Evolutionary conservation across 2,329 filamentous ascomycete genomes (phyloP).

Genomic region (Calonectria pseudoreteaudii): DNA sequence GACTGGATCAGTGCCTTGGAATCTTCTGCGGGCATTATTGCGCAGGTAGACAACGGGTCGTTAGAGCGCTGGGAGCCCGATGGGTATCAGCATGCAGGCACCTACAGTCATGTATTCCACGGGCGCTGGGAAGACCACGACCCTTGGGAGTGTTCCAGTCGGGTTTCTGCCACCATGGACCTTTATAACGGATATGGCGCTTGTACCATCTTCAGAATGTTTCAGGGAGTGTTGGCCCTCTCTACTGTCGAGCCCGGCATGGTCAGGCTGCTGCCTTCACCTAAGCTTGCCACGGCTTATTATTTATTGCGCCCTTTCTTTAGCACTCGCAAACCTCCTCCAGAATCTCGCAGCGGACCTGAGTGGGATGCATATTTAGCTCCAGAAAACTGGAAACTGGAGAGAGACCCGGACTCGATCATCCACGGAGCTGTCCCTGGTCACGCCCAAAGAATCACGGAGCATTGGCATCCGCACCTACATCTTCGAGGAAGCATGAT

Average conservation of each 20-base stretch:
- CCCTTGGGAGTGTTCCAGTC: conserved; percentile 66
- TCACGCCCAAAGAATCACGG: conserved; percentile 68
- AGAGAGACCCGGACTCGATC: conserved; percentile 64
- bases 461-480: conserved; percentile 69
- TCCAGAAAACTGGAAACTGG: conserved; percentile 58
- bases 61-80: conserved; percentile 78
- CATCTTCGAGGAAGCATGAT: conserved; percentile 65
- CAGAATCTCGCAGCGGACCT: conserved; percentile 51
- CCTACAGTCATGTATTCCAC: conserved; percentile 65
- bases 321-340: conserved; percentile 56
- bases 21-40: conserved; percentile 65
- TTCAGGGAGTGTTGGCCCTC: conserved; percentile 67
- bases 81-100: conserved; percentile 72
- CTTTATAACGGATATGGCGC: conserved; percentile 69
- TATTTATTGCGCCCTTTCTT: conserved; percentile 74
- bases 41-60: conserved; percentile 78
- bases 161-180: conserved; percentile 65
- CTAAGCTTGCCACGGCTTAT: conserved; percentile 80
- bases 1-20: conserved; percentile 54
- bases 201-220: conserved; percentile 70
- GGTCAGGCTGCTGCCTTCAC: conserved; percentile 80
- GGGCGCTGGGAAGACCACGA: conserved; percentile 68
- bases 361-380: conserved; percentile 65
- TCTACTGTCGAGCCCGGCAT: conserved; percentile 72
- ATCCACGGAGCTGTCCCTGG: conserved; percentile 70